Evolutionary conservation across 2,329 filamentous ascomycete species (phyloP).

Genomic region (Penicillium sp.): DNA sequence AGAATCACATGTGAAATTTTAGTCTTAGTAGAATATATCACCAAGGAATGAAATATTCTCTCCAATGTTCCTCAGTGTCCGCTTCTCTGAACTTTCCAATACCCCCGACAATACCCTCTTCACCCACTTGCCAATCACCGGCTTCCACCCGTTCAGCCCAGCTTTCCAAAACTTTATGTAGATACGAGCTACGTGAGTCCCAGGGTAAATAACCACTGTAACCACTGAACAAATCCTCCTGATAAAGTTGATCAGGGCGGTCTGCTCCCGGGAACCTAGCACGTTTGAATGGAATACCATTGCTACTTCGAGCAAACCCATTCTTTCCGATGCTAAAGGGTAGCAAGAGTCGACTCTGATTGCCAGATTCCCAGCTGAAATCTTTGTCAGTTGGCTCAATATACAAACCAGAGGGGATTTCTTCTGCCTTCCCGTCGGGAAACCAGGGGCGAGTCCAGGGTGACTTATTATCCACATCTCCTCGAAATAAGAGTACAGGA

Average conservation of each 20-base stretch:
- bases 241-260: conserved; percentile 16
- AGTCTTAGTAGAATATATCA: no score
- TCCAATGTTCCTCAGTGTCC: conserved; percentile 16
- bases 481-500: conserved; percentile 11
- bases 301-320: conserved; percentile 18
- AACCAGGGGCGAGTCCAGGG: conserved; percentile 12
- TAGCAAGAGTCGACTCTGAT: conserved; percentile 18
- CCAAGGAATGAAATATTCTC: conserved; percentile 18
- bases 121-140: conserved; percentile 32
- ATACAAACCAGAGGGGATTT: conserved; percentile 20
- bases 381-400: conserved; percentile 7
- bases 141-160: conserved; percentile 31
- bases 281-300: conserved; percentile 9
- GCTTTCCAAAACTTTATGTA: conserved; percentile 21
- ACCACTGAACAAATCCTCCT: conserved; percentile 11
- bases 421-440: neutral
- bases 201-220: conserved; percentile 16
- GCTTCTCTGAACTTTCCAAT: conserved; percentile 36
- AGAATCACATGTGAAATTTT: no score
- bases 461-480: conserved; percentile 4
- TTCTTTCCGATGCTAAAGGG: conserved; percentile 20
- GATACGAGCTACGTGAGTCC: conserved; percentile 7
- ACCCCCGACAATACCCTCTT: conserved; percentile 30
- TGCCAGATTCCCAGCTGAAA: conserved; percentile 12
- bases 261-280: neutral